Evolutionary conservation across 768 basidiomycete genomes (phyloP).

Genomic region (Lentinus tigrinus): DNA sequence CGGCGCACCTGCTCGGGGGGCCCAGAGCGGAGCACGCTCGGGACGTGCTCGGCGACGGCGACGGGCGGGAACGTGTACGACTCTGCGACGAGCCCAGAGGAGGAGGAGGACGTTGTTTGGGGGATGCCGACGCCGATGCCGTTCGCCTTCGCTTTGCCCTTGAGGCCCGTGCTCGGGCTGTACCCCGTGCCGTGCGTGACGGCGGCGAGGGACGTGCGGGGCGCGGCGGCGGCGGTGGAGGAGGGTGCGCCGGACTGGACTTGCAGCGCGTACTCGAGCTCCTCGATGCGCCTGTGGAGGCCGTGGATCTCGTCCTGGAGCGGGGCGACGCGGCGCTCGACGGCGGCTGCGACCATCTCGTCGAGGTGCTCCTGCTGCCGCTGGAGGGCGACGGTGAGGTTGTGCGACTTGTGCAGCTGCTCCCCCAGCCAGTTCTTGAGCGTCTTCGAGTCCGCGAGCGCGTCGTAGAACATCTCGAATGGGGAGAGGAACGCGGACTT

Average conservation of each 20-base stretch:
- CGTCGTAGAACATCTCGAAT: constrained; percentile 83
- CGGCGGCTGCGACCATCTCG: constrained; percentile 55
- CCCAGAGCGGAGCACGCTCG: neutral
- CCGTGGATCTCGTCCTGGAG: constrained; percentile 60
- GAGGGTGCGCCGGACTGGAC: constrained; percentile 11
- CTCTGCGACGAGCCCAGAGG: neutral
- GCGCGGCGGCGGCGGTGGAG: neutral
- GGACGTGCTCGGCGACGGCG: constrained; percentile 7
- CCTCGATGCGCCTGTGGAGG: constrained; percentile 65
- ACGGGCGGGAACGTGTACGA: constrained; percentile 2
- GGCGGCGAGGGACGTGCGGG: neutral
- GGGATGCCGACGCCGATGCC: constrained; percentile 12
- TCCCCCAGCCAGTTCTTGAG: constrained; percentile 76
- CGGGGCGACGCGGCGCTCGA: constrained; percentile 58
- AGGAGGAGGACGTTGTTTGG: no score
- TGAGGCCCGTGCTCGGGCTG: constrained; percentile 12
- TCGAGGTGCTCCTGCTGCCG: constrained; percentile 67
- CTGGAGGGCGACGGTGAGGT: constrained; percentile 57
- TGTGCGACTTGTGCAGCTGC: constrained; percentile 55
- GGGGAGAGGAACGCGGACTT: constrained; percentile 79
- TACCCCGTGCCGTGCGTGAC: constrained; percentile 20
- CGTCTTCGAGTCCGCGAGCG: constrained; percentile 75
- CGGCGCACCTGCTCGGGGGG: constrained; percentile 22
- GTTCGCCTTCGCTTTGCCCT: constrained; percentile 24
- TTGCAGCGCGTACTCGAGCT: constrained; percentile 54